Conservation (phyloP, 139 green algal species). For the Spirogloea muscicola region DNA sequence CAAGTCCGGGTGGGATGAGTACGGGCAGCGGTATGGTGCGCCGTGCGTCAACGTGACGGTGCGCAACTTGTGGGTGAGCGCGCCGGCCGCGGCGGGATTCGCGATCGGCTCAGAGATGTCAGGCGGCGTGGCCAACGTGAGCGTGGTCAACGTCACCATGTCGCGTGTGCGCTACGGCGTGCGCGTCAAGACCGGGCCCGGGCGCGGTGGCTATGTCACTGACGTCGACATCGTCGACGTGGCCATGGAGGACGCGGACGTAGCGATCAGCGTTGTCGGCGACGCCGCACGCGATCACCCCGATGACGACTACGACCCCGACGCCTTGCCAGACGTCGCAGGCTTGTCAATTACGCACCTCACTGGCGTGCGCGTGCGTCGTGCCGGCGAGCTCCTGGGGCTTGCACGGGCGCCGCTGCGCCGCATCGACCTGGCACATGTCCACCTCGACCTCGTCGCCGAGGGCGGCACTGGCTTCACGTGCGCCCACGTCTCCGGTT, state of each 20-base stretch:
- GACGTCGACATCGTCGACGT: slow-evolving; percentile 13
- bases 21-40: slow-evolving; percentile 18
- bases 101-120: slow-evolving; percentile 43
- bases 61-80: background rate
- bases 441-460: background rate
- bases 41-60: slow-evolving; percentile 23
- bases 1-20: slow-evolving; percentile 46
- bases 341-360: slow-evolving; percentile 2
- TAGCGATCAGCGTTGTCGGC: background rate
- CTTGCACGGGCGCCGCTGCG: background rate
- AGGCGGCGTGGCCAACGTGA: slow-evolving; percentile 24
- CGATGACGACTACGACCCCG: slow-evolving; percentile 1
- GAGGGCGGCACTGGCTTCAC: background rate
- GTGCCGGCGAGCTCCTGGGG: background rate
- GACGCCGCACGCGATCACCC: background rate
- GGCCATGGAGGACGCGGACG: background rate
- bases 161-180: background rate
- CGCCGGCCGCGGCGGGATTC: background rate
- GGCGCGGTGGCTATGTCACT: slow-evolving; percentile 29
- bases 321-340: background rate
- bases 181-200: slow-evolving; percentile 10
- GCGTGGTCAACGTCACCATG: slow-evolving; percentile 1
- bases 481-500: background rate
- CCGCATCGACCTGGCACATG: background rate
- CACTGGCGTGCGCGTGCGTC: background rate